Percentiles rank a stretch among this genome's conserved stretches.
These are phyloP conservation scores for Aspergillus awamori DNA, from an alignment of 2,329 filamentous ascomycete genomes.

Conservation along the genomic window DNA sequence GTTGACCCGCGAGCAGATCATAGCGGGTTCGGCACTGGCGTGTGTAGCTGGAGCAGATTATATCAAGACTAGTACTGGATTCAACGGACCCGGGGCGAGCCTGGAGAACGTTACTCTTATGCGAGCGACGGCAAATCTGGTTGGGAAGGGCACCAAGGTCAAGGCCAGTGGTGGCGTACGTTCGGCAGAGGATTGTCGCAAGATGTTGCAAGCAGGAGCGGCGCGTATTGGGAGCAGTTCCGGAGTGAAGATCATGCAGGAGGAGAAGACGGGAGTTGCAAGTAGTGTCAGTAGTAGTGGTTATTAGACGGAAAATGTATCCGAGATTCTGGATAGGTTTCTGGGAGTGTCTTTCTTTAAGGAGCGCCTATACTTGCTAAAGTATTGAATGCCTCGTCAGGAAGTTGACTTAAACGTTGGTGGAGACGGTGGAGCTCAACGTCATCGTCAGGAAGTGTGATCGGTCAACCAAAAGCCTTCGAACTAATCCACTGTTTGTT, in stretches of 20 bases:
- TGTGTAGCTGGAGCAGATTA: conserved; percentile 59
- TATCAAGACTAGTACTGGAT: conserved; percentile 64
- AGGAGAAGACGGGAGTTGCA: conserved; percentile 18
- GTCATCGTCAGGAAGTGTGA: conserved; percentile 14
- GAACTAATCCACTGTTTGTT: background rate
- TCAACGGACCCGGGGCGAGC: conserved; percentile 58
- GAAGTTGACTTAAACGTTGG: background rate
- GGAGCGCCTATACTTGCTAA: too few species aligned
- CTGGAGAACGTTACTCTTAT: conserved; percentile 58
- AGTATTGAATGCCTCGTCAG: too few species aligned
- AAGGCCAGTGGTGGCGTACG: conserved; percentile 63
- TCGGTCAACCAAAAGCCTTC: conserved; percentile 8
- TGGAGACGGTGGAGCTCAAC: conserved; percentile 13
- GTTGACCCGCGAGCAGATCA: conserved; percentile 52
- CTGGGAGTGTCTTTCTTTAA: background rate
- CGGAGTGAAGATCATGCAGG: conserved; percentile 59
- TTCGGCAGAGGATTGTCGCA: conserved; percentile 52
- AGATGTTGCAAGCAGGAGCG: conserved; percentile 61
- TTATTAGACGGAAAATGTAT: background rate
- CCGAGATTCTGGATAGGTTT: background rate
- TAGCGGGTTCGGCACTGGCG: conserved; percentile 57
- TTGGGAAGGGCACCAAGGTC: conserved; percentile 52
- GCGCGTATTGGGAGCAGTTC: conserved; percentile 59
- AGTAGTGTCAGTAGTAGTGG: background rate
- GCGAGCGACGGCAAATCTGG: conserved; percentile 50